Conservation (phyloP, 2,329 filamentous ascomycete species). For the Penicillium polonicum region DNA sequence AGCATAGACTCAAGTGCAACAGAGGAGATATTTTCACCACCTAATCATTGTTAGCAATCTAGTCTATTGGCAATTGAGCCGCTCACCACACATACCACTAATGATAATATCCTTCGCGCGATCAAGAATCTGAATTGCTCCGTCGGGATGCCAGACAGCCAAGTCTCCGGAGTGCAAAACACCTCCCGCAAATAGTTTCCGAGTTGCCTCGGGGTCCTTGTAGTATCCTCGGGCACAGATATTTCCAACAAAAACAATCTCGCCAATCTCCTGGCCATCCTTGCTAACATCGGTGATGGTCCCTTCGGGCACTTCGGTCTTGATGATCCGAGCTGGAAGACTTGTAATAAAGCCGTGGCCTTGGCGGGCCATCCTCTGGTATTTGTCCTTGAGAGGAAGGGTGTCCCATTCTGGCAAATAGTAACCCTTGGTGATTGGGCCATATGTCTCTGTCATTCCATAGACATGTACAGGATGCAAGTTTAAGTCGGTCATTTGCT, state of each 20-base stretch:
- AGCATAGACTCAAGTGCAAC: constrained; percentile 90
- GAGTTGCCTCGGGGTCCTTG: constrained; percentile 81
- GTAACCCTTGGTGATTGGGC: constrained; percentile 93
- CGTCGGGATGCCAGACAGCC: constrained; percentile 89
- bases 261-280: constrained; percentile 73
- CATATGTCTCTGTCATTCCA: constrained; percentile 84
- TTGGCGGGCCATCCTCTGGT: constrained; percentile 86
- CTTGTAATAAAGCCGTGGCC: constrained; percentile 87
- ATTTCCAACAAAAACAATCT: constrained; percentile 86
- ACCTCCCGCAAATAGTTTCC: constrained; percentile 82
- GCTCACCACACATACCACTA: constrained; percentile 59
- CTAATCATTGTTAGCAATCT: constrained; percentile 44
- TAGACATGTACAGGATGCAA: constrained; percentile 91
- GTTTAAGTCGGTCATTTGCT: constrained; percentile 87
- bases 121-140: constrained; percentile 87
- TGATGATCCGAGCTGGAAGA: constrained; percentile 77
- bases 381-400: constrained; percentile 73
- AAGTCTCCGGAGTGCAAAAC: constrained; percentile 87
- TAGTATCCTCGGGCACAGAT: constrained; percentile 91
- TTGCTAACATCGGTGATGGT: constrained; percentile 65
- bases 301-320: constrained; percentile 68
- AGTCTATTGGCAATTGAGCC: not conserved
- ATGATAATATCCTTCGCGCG: constrained; percentile 98
- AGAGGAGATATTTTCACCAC: constrained; percentile 94
- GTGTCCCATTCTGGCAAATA: constrained; percentile 79